These are phyloP conservation scores for Pseudogymnoascus sp. DNA, from an alignment of 2,329 filamentous ascomycete species.

Conservation along the genomic window DNA sequence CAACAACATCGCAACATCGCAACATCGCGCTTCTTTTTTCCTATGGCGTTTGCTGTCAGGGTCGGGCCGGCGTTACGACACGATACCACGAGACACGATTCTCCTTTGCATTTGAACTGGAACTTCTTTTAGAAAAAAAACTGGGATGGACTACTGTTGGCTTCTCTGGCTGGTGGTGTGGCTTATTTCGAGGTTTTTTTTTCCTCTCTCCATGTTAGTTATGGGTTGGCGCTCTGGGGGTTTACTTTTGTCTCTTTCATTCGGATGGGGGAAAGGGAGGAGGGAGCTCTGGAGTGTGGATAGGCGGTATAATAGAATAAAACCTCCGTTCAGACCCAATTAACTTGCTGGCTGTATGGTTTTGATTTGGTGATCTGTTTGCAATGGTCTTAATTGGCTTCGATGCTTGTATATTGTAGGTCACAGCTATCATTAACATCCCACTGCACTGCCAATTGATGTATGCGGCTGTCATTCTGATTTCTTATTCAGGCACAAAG, in stretches of 20 bases:
- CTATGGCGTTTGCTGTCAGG: constrained; percentile 2
- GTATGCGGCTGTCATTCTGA: background rate
- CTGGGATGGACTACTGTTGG: constrained; percentile 7
- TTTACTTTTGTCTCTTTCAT: background rate
- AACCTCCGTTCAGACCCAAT: background rate
- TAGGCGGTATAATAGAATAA: constrained; percentile 6
- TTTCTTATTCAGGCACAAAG: background rate
- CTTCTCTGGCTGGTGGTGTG: constrained; percentile 1
- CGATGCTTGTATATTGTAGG: background rate
- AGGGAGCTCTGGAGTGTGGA: background rate
- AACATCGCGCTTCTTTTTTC: background rate
- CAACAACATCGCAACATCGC: background rate
- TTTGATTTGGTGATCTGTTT: background rate
- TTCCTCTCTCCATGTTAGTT: background rate
- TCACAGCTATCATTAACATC: background rate
- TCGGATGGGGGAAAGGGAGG: background rate
- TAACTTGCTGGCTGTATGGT: background rate
- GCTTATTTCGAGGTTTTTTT: background rate
- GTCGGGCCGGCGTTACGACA: background rate
- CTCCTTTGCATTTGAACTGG: constrained; percentile 6
- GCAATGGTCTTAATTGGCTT: background rate
- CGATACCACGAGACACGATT: constrained; percentile 5
- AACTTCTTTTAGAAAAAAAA: background rate
- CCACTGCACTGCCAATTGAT: background rate
- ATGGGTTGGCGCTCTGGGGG: background rate